Conservation (phyloP, 805 yeast genomes). For the Candida odintsovae region DNA sequence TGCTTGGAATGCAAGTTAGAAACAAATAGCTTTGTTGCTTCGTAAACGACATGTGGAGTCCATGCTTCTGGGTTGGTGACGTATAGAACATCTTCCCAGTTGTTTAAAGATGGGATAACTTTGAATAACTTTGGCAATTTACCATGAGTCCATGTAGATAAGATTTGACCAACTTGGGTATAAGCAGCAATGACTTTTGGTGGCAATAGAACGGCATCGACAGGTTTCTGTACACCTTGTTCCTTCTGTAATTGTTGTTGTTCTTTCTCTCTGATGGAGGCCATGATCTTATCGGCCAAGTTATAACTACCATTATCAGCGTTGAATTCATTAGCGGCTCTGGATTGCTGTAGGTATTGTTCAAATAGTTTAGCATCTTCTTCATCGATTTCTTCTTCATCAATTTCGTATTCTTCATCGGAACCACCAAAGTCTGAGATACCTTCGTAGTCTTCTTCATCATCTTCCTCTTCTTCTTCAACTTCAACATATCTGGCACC, state of each 20-base stretch:
- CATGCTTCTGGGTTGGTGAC: conserved; percentile 90
- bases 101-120: conserved; percentile 84
- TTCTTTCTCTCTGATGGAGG: conserved; percentile 76
- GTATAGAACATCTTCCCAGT: conserved; percentile 93
- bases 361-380: conserved; percentile 84
- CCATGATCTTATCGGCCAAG: conserved; percentile 91
- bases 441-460: conserved; percentile 33
- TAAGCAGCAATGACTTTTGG: conserved; percentile 96
- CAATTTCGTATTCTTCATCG: conserved; percentile 49
- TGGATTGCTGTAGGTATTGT: conserved; percentile 51
- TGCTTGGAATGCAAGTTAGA: conserved; percentile 84
- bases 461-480: conserved; percentile 33
- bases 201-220: conserved; percentile 80
- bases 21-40: conserved; percentile 91
- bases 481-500: conserved; percentile 40
- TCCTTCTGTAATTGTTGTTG: conserved; percentile 25
- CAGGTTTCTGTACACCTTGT: conserved; percentile 34
- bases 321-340: conserved; percentile 27
- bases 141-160: conserved; percentile 90
- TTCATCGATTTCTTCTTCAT: conserved; percentile 62
- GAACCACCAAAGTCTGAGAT: conserved; percentile 48
- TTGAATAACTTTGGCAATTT: conserved; percentile 95
- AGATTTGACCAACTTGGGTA: conserved; percentile 81
- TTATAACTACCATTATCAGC: conserved; percentile 45
- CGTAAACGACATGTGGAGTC: conserved; percentile 94